Conservation (phyloP, 2,329 filamentous ascomycete species). For the Beauveria rudraprayagi region DNA sequence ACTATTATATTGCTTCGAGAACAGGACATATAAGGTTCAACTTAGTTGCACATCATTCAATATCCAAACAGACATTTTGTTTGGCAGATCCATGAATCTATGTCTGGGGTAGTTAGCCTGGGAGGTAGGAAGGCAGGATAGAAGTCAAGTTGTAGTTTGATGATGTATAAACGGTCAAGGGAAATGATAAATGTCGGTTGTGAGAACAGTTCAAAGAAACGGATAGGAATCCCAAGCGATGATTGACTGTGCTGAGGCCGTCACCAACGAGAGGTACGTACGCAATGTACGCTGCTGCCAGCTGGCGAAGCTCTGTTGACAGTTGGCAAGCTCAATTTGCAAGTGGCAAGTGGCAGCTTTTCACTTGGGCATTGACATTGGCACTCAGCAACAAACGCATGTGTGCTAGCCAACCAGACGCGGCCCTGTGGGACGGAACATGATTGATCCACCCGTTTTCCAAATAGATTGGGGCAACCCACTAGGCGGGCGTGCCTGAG, state of each 20-base stretch:
- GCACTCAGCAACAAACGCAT: not conserved
- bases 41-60: no score
- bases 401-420: slow-evolving; percentile 1
- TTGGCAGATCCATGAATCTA: no score
- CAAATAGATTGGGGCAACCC: slow-evolving; percentile 7
- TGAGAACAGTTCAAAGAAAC: no score
- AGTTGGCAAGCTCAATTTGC: not conserved
- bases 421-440: slow-evolving; percentile 2
- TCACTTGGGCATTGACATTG: not conserved
- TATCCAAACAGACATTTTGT: no score
- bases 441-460: slow-evolving; percentile 11
- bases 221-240: not conserved
- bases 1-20: no score
- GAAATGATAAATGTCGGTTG: no score
- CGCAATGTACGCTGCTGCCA: not conserved
- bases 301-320: not conserved
- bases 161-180: no score
- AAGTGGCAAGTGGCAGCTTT: not conserved
- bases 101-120: no score
- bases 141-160: no score
- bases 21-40: no score
- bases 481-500: not conserved
- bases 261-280: not conserved
- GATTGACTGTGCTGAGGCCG: not conserved
- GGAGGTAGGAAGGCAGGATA: no score